Evolutionary conservation across 768 basidiomycete species (phyloP), one percentile per base, ranked within the genome.

Genomic region (Auricularia heimuer): DNA sequence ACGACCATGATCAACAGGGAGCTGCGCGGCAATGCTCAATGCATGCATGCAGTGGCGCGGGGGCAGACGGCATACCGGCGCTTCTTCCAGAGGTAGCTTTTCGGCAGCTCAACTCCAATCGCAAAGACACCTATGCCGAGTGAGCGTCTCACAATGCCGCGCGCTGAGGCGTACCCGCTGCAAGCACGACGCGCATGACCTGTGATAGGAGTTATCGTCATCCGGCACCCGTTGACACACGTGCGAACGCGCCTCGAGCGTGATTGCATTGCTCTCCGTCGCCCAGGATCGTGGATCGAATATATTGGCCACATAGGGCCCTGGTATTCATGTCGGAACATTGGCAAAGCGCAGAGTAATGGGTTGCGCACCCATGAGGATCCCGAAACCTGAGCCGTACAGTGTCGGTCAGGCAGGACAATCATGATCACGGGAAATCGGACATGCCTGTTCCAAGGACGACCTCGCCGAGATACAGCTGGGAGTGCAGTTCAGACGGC

Each of bases 401-500:
- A 14, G 12, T 14, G 39, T 42, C 39, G 2, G 39, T 4, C 29
- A 29, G 39, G 39, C 39, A 8, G 39, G 39, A 14, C 1, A 42
- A 42, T 42, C 39, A 42, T 1, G 39, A 42, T 42, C 39, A 42
- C 8, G 39, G 12, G 39, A 14, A 7, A 42, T 42, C 39, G 8
- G 39, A 42, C 39, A 8, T 14, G 39, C 81, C 80, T 0, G 94
- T 95, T 1, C 93, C 94, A 33, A 97, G 85, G 36, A 95, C 87
- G 42, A 96, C 94, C 79, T 99, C 96, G 69, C 94, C 97, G 68
- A 97, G 84, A 71, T 89, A 97, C 4, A 96, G 71, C 84, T 92
- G 44, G 39, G 37, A 33, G 29, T 24, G 54, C 12, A 37, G 21
- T 21, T 16, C n/a, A 18, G 6, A 63, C 24, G 67, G 18, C 12